Evolutionary conservation across 176 grass and related monocot species (phyloP), one percentile per base, ranked within the genome.

Genomic region (Pontederia paniculata): DNA sequence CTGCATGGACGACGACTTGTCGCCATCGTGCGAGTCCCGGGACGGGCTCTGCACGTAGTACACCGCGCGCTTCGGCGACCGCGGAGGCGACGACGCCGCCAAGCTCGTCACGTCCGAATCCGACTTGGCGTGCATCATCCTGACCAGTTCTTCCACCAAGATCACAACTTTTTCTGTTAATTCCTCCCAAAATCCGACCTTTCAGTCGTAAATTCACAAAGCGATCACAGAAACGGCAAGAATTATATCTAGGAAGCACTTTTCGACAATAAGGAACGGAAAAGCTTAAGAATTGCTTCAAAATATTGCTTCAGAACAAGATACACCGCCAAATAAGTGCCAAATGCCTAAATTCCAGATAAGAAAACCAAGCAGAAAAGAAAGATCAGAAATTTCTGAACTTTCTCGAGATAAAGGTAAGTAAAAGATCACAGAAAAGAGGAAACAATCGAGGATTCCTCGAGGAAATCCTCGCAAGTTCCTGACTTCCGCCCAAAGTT

Each of bases 21-120:
- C 83, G 60, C 83, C 90, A 48, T 84, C 82, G 50, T 78, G 82
- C 0, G 84, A 95, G 77, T 95, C 84, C 21, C 84, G 75, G 44
- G 85, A 96, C 50, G 86, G 91, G 73, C 82, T 89, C 82, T 87
- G 80, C 43, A 90, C 91, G 60, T 84, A 97, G 86, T 97, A 97
- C 23, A 84, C 80, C 16, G 80, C 25, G 9, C 55, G 44, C 82
- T 90, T 89, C 1, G 86, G 85, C 4, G 79, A 83, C 12, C 77
- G 82, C 14, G 91, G 77, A 43, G 91, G 82, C 25, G 91, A 87
- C 37, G 86, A 78, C 4, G 80, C 68, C 46, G 80, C 71, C 2
- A 79, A 57, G 70, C 82, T 89, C 44, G 91, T 96, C 67, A 79
- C 80, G 58, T 96, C 91, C 14, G 91, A 96, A 15, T 96, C 86